Evolutionary conservation across 2,329 filamentous ascomycete species (phyloP), one percentile per base, ranked within the genome.

Genomic region (Pseudopithomyces chartarum): DNA sequence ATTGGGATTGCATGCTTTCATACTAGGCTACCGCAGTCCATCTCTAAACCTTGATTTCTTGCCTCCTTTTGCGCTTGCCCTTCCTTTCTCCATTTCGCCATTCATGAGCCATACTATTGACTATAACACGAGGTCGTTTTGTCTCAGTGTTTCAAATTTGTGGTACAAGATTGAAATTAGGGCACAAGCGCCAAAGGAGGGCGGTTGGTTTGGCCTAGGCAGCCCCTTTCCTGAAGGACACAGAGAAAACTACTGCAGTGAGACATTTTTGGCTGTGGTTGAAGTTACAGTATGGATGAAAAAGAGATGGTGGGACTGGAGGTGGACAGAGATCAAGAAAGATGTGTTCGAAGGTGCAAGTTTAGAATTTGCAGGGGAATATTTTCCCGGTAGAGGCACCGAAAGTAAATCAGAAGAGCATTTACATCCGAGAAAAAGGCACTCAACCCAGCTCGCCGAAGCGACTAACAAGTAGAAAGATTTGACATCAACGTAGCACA

Each of bases 301-400:
- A 60, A 62, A 67, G 6, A 75, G 75, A 29, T 67, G 67, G 65
- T 62, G 65, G 66, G 22, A 26, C 33, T 71, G 73, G 3, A 67
- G 66, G 26, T 82, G 80, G 80, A 69, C 64, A 48, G 58, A 76
- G 57, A 61, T 79, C 0, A 67, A 70, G 47, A 71, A 69, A 56
- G 78, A 79, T 46, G 64, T 52, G 40, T 82, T 81, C 58, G 73
- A 79, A 46, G 65, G 69, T 11, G 78, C 71, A 23, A 80, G 79
- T 66, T 55, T 83, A 54, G 81, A 83, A 58, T 83, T 82, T 71
- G 81, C 80, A 0, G 81, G 78, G 0, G 78, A 66, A 1, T 82
- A 80, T 61, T 82, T 80, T 68, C 74, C 75, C 6, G 74, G 72
- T 26, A 73, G 74, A 40, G 79, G 79, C 2, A 61, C 76, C 53